These are phyloP conservation scores for Coemansia asiatica DNA, from an alignment of 192 early-diverging fungal species.

Conservation along the genomic window DNA sequence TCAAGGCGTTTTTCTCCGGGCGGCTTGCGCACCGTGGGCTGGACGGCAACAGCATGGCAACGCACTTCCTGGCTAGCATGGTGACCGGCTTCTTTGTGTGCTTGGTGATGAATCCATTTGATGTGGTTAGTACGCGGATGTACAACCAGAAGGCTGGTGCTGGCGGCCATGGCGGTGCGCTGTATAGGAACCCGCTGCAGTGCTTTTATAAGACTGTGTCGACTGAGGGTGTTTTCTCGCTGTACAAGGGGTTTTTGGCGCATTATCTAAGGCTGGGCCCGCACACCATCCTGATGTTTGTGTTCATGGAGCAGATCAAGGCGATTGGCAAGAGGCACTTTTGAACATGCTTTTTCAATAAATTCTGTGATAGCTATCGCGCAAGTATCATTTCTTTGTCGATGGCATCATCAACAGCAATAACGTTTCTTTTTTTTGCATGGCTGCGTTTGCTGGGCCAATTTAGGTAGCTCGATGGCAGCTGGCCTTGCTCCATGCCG, in stretches of 20 bases:
- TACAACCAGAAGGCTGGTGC: slow-evolving; percentile 76
- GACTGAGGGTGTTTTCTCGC: slow-evolving; percentile 76
- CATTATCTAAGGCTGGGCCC: slow-evolving; percentile 92
- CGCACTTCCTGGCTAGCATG: slow-evolving; percentile 78
- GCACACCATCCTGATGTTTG: slow-evolving; percentile 90
- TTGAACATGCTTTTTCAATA: not conserved
- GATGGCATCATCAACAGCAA: too few relatives aligned
- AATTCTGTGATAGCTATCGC: not conserved
- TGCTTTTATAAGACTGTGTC: slow-evolving; percentile 83
- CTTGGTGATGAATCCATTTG: slow-evolving; percentile 95
- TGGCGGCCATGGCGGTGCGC: slow-evolving; percentile 62
- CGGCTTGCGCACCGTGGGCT: slow-evolving; percentile 57
- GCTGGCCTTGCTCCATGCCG: too few relatives aligned
- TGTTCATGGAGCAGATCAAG: slow-evolving; percentile 82
- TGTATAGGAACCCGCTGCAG: slow-evolving; percentile 82
- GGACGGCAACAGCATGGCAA: slow-evolving; percentile 59
- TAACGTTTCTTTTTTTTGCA: too few relatives aligned
- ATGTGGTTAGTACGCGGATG: slow-evolving; percentile 92
- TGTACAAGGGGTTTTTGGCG: slow-evolving; percentile 91
- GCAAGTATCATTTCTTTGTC: too few relatives aligned
- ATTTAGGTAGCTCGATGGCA: too few relatives aligned
- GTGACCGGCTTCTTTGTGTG: slow-evolving; percentile 84
- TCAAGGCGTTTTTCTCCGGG: slow-evolving; percentile 64
- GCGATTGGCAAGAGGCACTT: slow-evolving; percentile 39
- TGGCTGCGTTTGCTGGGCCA: too few relatives aligned